Evolutionary conservation across 345 rosid species (phyloP).

Genomic region (Erucastrum elatum): DNA sequence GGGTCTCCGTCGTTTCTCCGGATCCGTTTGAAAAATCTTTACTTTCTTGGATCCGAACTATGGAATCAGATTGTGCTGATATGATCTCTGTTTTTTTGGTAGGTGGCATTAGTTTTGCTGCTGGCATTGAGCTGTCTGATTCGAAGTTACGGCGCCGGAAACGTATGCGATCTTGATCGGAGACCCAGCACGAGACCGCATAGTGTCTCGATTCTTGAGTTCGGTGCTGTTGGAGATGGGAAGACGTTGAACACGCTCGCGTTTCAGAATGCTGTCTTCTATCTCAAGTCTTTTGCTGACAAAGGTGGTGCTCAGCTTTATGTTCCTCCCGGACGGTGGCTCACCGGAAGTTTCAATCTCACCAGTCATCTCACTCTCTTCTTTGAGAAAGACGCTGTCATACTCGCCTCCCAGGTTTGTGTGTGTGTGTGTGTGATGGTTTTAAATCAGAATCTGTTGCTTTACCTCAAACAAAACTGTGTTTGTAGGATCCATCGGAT

Average conservation of each 20-base stretch:
- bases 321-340: constrained; percentile 55
- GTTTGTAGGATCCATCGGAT: constrained; percentile 41
- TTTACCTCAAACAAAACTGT: too few species aligned
- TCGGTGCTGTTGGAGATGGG: constrained; percentile 58
- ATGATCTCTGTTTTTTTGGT: neutral
- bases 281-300: constrained; percentile 47
- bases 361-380: constrained; percentile 58
- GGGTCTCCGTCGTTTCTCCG: constrained; percentile 12
- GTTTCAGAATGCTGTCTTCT: constrained; percentile 50
- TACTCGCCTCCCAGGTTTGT: constrained; percentile 50
- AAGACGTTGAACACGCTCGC: constrained; percentile 55
- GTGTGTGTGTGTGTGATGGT: too few species aligned
- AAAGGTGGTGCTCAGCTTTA: constrained; percentile 59
- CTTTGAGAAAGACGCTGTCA: constrained; percentile 49
- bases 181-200: constrained; percentile 38
- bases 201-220: constrained; percentile 49
- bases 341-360: constrained; percentile 54
- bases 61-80: neutral
- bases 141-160: constrained; percentile 15
- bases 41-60: constrained; percentile 23
- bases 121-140: constrained; percentile 28
- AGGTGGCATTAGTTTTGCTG: constrained; percentile 33
- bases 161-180: constrained; percentile 25
- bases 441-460: too few species aligned
- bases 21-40: constrained; percentile 10